Base-by-base conservation (phyloP, 1,139 yeast species). In the Meyerozyma guilliermondii region DNA sequence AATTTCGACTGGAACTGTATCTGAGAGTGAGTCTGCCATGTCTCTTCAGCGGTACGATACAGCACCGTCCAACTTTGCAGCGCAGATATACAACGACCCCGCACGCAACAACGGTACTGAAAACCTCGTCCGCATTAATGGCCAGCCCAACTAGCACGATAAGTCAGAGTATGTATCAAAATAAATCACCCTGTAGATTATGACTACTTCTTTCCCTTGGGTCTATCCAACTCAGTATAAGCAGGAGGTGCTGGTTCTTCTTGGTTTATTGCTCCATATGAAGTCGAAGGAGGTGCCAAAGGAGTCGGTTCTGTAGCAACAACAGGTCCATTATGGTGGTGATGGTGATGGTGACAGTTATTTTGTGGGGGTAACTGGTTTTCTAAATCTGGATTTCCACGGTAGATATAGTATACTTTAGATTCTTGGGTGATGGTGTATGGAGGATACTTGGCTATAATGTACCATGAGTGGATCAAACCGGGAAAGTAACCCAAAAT, bases 401-500 rank as follows among this genome's bases (percentile, higher is more conserved):
- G 49, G 35, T 44, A 41, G 14, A 50, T 45, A 38, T 49, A 49
- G 39, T 47, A 45, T 2, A 48, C 44, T 29, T 43, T 43, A 34
- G 43, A 43, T 39, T 48, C 51, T 35, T 41, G 41, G 14, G 23
- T 33, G 24, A 33, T 18, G 33, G 42, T 41, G 42, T 49, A 46
- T 6, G 53, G 54, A 8, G 76, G 78, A 53, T 64, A 66, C 52
- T 73, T 63, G 45, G 79, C 71, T 39, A 81, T 80, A 51, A 81
- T 78, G 54, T 80, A 81, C 81, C 85, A 79, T 5, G 83, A 64
- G 58, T 81, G 86, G 34, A 81, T 76, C 48, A 82, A 73, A 7
- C 89, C 89, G 1, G 87, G 89, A 41, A 82, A 66, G 54, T 78
- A 82, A 2, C 88, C 89, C 28, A 83, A 60, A 20, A 80, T 48